Conservation (phyloP, 306 rosid genomes). For the Heteromeles arbutifolia region DNA sequence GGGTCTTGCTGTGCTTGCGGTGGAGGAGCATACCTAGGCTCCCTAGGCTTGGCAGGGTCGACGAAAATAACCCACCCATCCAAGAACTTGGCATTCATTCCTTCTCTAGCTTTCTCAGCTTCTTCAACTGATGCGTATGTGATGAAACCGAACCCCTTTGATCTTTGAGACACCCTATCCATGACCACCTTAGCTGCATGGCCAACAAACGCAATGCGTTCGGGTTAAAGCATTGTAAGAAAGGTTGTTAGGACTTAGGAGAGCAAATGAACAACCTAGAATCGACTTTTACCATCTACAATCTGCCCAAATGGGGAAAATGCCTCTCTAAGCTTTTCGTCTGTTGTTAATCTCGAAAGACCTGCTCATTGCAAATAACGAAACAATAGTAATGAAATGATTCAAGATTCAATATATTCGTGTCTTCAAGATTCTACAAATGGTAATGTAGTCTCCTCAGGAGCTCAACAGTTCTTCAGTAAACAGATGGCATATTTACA, state of each 20-base stretch:
- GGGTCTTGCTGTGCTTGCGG: slow-evolving; percentile 46
- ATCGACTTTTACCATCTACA: slow-evolving; percentile 35
- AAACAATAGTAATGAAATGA: neutral
- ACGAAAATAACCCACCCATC: slow-evolving; percentile 98
- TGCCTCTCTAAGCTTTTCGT: slow-evolving; percentile 69
- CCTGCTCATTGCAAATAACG: slow-evolving; percentile 39
- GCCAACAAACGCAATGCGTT: slow-evolving; percentile 17
- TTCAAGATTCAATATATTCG: neutral
- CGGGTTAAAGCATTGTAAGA: neutral
- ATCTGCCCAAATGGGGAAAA: slow-evolving; percentile 78
- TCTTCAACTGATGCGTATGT: slow-evolving; percentile 58
- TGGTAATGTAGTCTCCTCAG: neutral
- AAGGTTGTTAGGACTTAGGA: neutral
- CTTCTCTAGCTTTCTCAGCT: slow-evolving; percentile 79
- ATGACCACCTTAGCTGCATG: slow-evolving; percentile 71
- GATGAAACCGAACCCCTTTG: slow-evolving; percentile 83
- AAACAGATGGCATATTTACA: neutral
- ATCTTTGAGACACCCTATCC: slow-evolving; percentile 76
- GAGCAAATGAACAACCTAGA: neutral
- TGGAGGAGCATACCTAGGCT: slow-evolving; percentile 52
- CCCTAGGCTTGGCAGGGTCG: slow-evolving; percentile 89
- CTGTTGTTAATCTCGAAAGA: slow-evolving; percentile 75
- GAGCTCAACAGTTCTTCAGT: neutral
- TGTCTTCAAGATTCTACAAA: neutral
- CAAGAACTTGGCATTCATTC: slow-evolving; percentile 83